Base-by-base conservation (phyloP, 768 basidiomycete species). In the Suillus occidentalis region DNA sequence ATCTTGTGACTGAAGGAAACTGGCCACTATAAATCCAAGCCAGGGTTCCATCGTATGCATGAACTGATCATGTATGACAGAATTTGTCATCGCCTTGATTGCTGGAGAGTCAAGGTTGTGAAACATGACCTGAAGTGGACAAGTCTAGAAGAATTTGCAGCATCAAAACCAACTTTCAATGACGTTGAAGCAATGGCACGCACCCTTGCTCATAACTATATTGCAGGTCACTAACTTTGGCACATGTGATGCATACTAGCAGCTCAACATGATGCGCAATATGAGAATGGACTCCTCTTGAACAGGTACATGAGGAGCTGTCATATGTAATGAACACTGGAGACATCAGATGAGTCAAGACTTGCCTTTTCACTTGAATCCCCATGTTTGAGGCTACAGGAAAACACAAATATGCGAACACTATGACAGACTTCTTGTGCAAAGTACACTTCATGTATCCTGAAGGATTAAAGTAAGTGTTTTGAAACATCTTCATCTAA, bases 271-370 rank as follows among this genome's bases (percentile, higher is more conserved):
- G 79, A 82, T 65, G 25, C 73, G 34, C 72, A 76, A 14, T 60
- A 64, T 14, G 74, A 78, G 65, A 82, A 83, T 65, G 60, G 65
- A 1, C 53, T 77, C 5, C 64, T 80, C 0, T 56, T 64, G 16
- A 66, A 79, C 18, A 59, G 75, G 39, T 76, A 78, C 31, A 71
- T 78, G 77, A 79, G 50, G 81, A 82, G 63, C 64, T 79, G 5
- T 68, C 71, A 0, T 72, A 75, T 66, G 71, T 73, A 0, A 73
- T 77, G 71, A 77, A 76, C 28, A 34, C 50, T 12, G 75, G 77
- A 6, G 77, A 76, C 53, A 74, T 79, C 55, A 72, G 75, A 0
- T 67, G 72, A 0, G 56, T 78, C 3, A 72, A 77, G 60, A 68
- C 65, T 13, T 61, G 56, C 5, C 69, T 77, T 42, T 31, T 67